phyloP scores from a whole-genome alignment of 495 filamentous ascomycete genomes.

The Daldinia childiae region DNA sequence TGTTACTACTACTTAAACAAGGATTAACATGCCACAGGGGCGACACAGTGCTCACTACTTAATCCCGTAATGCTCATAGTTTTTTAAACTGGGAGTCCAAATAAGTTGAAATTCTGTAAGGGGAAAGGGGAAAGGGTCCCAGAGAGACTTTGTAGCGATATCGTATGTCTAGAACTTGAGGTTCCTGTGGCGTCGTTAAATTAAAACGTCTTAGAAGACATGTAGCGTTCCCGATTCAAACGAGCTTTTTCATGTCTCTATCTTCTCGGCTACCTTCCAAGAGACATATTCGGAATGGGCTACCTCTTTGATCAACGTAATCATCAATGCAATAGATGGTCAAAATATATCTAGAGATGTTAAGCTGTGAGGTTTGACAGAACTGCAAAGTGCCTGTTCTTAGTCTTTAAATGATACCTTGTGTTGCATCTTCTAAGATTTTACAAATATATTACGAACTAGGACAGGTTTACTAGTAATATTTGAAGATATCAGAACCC shows the following conservation, averaged over 20 bases:
- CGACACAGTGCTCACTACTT: slow-evolving; percentile 25
- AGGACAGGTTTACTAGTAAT: slow-evolving; percentile 6
- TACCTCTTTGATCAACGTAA: neutral
- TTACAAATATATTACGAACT: neutral
- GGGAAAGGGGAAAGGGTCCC: neutral
- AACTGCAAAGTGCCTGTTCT: slow-evolving; percentile 10
- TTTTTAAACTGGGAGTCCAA: neutral
- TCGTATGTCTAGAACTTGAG: slow-evolving; percentile 22
- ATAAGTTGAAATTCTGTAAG: neutral
- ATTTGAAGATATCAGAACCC: neutral
- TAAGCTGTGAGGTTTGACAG: slow-evolving; percentile 8
- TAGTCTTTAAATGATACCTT: neutral
- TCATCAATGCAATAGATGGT: neutral
- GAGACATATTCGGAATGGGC: neutral
- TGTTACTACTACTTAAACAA: slow-evolving; percentile 21
- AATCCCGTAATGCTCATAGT: slow-evolving; percentile 12
- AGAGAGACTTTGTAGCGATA: neutral
- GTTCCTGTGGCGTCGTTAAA: neutral
- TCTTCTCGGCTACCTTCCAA: neutral
- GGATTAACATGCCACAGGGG: slow-evolving; percentile 23
- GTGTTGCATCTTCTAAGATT: slow-evolving; percentile 1
- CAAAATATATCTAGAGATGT: neutral
- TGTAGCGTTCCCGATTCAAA: neutral
- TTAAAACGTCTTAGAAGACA: slow-evolving; percentile 4
- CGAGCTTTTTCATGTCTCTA: neutral